Evolutionary conservation across 2,329 filamentous ascomycete species (phyloP).

Genomic region (Rhexocercosporidium sp.): DNA sequence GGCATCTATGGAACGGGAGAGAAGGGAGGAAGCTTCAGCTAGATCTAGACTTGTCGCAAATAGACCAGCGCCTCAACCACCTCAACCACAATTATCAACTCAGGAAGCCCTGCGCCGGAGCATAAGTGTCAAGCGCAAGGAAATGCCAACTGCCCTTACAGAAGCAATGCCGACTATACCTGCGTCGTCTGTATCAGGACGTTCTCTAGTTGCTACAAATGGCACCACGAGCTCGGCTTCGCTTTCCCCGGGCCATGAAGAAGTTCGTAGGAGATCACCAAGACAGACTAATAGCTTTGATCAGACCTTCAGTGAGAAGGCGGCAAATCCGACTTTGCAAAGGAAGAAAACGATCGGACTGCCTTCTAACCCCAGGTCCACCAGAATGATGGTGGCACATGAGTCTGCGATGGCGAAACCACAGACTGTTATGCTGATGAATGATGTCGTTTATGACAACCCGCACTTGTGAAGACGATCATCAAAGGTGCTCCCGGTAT

Average conservation of each 20-base stretch:
- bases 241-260: conserved; percentile 40
- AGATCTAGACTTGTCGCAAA: conserved; percentile 34
- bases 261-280: conserved; percentile 41
- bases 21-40: conserved; percentile 35
- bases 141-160: conserved; percentile 14
- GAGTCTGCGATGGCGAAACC: conserved; percentile 39
- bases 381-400: conserved; percentile 22
- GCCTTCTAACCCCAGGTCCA: conserved; percentile 37
- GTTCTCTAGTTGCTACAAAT: conserved; percentile 26
- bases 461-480: conserved; percentile 54
- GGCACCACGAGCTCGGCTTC: conserved; percentile 41
- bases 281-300: conserved; percentile 33
- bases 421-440: conserved; percentile 61
- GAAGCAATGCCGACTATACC: conserved; percentile 31
- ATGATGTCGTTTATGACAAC: conserved; percentile 60
- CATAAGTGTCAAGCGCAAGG: conserved; percentile 32
- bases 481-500: conserved; percentile 50
- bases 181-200: conserved; percentile 20
- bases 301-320: conserved; percentile 3
- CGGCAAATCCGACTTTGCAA: conserved; percentile 24
- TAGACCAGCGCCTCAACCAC: conserved; percentile 34
- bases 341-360: conserved; percentile 36
- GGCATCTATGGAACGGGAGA: conserved; percentile 38
- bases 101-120: conserved; percentile 33
- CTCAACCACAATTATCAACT: conserved; percentile 26